phyloP scores from a whole-genome alignment of 2,329 filamentous ascomycete genomes.

The Sclerotinia subarctica region DNA sequence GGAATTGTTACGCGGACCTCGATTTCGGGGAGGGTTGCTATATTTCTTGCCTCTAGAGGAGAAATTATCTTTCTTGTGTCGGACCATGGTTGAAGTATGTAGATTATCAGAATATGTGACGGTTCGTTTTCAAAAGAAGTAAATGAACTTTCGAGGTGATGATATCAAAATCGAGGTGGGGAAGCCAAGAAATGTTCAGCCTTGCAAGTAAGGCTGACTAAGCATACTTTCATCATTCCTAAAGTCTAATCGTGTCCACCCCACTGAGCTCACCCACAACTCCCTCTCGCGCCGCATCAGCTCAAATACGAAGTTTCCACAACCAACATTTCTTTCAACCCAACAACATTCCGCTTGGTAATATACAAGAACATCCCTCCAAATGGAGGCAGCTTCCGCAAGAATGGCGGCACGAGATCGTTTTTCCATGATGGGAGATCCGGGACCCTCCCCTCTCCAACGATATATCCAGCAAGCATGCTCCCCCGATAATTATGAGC shows the following conservation, averaged over 20 bases:
- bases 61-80: slow-evolving; percentile 89
- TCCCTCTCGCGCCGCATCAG: slow-evolving; percentile 12
- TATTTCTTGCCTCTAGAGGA: slow-evolving; percentile 66
- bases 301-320: not conserved
- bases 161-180: slow-evolving; percentile 12
- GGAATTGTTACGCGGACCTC: slow-evolving; percentile 45
- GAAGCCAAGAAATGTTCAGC: slow-evolving; percentile 14
- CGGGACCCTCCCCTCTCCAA: slow-evolving; percentile 81
- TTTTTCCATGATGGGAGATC: slow-evolving; percentile 77
- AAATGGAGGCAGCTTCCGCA: slow-evolving; percentile 92
- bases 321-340: not conserved
- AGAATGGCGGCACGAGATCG: slow-evolving; percentile 93
- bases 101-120: not conserved
- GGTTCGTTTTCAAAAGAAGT: not conserved
- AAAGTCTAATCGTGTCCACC: slow-evolving; percentile 20
- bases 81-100: slow-evolving; percentile 62
- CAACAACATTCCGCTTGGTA: slow-evolving; percentile 20
- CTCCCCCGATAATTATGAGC: slow-evolving; percentile 96
- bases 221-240: slow-evolving; percentile 12
- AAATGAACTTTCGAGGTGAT: slow-evolving; percentile 3
- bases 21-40: slow-evolving; percentile 52
- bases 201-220: slow-evolving; percentile 12
- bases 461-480: slow-evolving; percentile 95
- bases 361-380: slow-evolving; percentile 29
- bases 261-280: slow-evolving; percentile 14